Conservation (phyloP, 169 alveolate genomes). For the Cryptosporidium bovis region DNA sequence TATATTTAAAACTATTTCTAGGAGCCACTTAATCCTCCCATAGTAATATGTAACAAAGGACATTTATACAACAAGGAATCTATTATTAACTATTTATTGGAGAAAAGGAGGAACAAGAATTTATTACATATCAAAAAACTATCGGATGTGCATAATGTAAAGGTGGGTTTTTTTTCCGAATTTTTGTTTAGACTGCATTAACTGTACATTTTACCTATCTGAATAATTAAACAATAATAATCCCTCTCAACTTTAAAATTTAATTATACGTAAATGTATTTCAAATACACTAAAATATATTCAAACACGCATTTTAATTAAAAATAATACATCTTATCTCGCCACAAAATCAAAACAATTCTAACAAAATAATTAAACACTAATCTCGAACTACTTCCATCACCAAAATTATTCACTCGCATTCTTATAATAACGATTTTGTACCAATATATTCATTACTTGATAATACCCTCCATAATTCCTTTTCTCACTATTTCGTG, state of each 20-base stretch:
- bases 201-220: too few species aligned
- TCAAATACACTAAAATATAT: background rate
- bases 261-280: background rate
- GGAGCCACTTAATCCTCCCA: conserved; percentile 86
- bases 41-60: conserved; percentile 85
- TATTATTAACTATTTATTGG: conserved; percentile 78
- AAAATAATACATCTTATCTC: too few species aligned
- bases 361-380: too few species aligned
- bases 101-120: conserved; percentile 78
- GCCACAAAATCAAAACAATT: too few species aligned
- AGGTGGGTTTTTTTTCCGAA: conserved; percentile 4
- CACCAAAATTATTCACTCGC: too few species aligned
- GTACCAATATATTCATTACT: too few species aligned
- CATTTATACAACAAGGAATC: conserved; percentile 85
- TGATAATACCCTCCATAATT: background rate
- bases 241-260: background rate
- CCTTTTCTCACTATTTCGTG: background rate
- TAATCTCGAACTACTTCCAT: too few species aligned
- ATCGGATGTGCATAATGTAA: conserved; percentile 29
- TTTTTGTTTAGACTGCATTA: background rate
- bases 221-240: too few species aligned
- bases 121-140: conserved; percentile 79
- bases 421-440: too few species aligned
- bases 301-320: too few species aligned
- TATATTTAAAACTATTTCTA: conserved; percentile 8